These are phyloP conservation scores for Andrographis paniculata DNA, from an alignment of 305 asterid genomes.

Conservation along the genomic window DNA sequence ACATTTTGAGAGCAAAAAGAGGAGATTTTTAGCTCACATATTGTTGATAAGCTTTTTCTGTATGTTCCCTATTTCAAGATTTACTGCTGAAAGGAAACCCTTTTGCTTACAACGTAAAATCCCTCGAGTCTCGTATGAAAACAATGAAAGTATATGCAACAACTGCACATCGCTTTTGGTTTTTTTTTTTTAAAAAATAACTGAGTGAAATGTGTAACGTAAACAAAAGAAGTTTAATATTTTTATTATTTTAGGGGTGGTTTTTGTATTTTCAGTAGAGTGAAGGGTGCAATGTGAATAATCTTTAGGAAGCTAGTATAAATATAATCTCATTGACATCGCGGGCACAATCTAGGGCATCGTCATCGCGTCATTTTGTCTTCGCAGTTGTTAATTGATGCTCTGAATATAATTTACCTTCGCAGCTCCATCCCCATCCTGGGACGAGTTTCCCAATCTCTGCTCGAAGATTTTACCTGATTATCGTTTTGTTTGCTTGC, in stretches of 20 bases:
- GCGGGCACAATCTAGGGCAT: background rate
- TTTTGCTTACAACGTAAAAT: too few species aligned
- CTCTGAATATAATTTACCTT: background rate
- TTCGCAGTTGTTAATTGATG: background rate
- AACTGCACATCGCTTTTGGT: too few species aligned
- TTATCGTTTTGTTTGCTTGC: conserved; percentile 16
- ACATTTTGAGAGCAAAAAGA: too few species aligned
- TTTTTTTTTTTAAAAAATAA: too few species aligned
- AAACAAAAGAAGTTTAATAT: background rate
- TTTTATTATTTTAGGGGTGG: background rate
- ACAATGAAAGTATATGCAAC: too few species aligned
- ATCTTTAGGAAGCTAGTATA: background rate
- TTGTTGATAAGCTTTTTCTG: too few species aligned
- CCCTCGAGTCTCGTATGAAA: too few species aligned
- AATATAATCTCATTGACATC: too few species aligned
- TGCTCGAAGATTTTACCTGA: conserved; percentile 7
- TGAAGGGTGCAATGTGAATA: conserved; percentile 10
- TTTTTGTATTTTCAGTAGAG: background rate
- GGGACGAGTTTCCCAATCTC: conserved; percentile 1
- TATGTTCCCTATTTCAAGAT: too few species aligned
- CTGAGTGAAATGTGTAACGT: too few species aligned
- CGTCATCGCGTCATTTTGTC: background rate
- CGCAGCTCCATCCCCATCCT: background rate
- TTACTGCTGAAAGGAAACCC: too few species aligned
- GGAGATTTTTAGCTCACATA: too few species aligned